A percentile compares a stretch with the other conserved stretches of the same genome.
phyloP scores from a whole-genome alignment of 768 basidiomycete species.

The Nidularia sp. region DNA sequence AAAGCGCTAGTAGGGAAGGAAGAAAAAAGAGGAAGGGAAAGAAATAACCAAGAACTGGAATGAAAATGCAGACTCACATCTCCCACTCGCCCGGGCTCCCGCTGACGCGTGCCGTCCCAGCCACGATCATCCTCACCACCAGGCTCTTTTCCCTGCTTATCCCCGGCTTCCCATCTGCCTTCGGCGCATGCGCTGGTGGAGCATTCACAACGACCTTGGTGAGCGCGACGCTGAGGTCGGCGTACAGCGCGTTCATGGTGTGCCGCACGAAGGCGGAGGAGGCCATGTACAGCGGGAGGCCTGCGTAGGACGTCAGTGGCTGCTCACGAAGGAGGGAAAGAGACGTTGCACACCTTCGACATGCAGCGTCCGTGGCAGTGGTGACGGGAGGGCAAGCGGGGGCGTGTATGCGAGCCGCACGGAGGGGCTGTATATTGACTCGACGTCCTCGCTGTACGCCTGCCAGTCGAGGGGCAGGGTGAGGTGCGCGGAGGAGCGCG shows the following conservation, averaged over 20 bases:
- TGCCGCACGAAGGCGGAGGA: conserved; percentile 69
- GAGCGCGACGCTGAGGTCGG: conserved; percentile 56
- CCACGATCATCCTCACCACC: conserved; percentile 48
- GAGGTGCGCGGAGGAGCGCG: conserved; percentile 15
- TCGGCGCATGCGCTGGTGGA: conserved; percentile 9
- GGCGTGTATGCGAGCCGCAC: conserved; percentile 67
- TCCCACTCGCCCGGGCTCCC: conserved; percentile 66
- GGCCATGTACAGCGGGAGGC: conserved; percentile 68
- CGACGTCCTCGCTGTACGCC: conserved; percentile 30
- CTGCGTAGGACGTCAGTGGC: conserved; percentile 23
- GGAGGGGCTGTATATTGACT: conserved; percentile 58
- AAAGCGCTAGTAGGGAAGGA: too few relatives aligned
- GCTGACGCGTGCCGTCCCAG: conserved; percentile 61
- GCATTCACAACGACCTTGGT: conserved; percentile 41
- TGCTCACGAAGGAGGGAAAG: not conserved
- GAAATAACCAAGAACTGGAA: not conserved
- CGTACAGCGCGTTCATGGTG: conserved; percentile 72
- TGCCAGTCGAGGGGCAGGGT: conserved; percentile 20
- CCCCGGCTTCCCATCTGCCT: conserved; percentile 13
- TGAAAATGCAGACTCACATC: conserved; percentile 46
- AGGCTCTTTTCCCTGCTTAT: conserved; percentile 54
- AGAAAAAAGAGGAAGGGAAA: too few relatives aligned
- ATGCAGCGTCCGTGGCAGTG: conserved; percentile 65
- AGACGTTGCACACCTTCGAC: conserved; percentile 54
- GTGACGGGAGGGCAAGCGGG: conserved; percentile 58